Evolutionary conservation across 1,284 basidiomycete genomes (phyloP), one percentile per base, ranked within the genome.

Genomic region (Trichosporon ovoides): DNA sequence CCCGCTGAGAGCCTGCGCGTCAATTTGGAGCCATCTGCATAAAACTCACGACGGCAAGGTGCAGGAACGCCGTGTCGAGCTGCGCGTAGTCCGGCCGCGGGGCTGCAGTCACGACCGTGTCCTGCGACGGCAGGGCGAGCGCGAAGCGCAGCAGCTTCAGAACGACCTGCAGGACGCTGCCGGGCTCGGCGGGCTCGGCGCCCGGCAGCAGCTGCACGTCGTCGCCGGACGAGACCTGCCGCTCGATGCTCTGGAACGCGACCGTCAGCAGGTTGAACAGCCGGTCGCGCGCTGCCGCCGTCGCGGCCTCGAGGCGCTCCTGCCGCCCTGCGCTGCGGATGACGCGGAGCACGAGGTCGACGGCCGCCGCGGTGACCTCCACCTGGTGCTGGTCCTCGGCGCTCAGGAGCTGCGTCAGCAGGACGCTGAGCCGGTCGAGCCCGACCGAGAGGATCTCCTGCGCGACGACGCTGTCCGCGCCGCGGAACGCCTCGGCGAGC

Each of bases 401-500:
- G 7, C 59, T 63, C 12, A 74, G 66, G 10, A 73, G 63, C 51
- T 65, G 68, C 11, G 63, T 61, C 4, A 76, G 59, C 10, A 76
- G 57, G 12, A 59, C 63, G 2, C 64, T 59, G 0, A 76, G 60
- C 1, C 69, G 64, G 49, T 75, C 72, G 10, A 76, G 56, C 0
- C 74, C 74, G 6, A 68, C 68, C 3, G 67, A 61, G 1, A 75
- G 57, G 19, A 75, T 72, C 65, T 75, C 73, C 59, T 71, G 67
- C 0, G 67, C 68, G 2, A 72, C 72, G 12, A 72, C 61, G 10
- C 58, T 46, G 46, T 76, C 74, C 37, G 74, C 73, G 3, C 74
- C 73, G 16, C 69, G 63, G 61, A 74, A 74, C 2, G 72, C 66
- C 57, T 76, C 74, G 54, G 71, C 72, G 5, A 76, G 56, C 33